Evolutionary conservation across 1,139 yeast genomes (phyloP).

Genomic region (Candida labiduridarum): DNA sequence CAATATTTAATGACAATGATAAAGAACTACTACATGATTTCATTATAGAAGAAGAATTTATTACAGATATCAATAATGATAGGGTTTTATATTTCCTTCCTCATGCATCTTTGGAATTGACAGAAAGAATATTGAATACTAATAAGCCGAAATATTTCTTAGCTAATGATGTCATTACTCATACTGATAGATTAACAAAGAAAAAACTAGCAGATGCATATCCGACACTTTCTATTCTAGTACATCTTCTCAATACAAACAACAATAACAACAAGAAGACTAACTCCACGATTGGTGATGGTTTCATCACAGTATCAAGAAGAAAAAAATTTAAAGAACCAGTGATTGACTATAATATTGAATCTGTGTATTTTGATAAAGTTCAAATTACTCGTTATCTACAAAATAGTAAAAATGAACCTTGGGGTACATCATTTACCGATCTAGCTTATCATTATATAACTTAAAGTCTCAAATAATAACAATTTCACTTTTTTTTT

Average conservation of each 20-base stretch:
- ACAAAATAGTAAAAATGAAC: constrained; percentile 25
- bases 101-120: constrained; percentile 69
- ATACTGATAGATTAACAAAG: constrained; percentile 54
- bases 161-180: constrained; percentile 53
- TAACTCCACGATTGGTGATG: constrained; percentile 20
- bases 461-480: too few species aligned
- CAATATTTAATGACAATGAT: constrained; percentile 56
- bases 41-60: constrained; percentile 25
- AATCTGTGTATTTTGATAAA: constrained; percentile 34
- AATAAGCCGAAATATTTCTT: constrained; percentile 39
- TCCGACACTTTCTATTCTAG: constrained; percentile 44
- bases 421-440: constrained; percentile 57
- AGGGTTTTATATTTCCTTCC: constrained; percentile 60
- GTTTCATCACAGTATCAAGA: constrained; percentile 33
- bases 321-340: constrained; percentile 34
- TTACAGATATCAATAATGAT: constrained; percentile 25
- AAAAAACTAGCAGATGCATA: constrained; percentile 42
- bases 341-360: constrained; percentile 36
- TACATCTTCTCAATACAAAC: constrained; percentile 23
- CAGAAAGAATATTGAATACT: constrained; percentile 42
- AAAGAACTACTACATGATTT: constrained; percentile 24
- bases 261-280: constrained; percentile 8
- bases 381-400: constrained; percentile 22
- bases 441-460: constrained; percentile 49
- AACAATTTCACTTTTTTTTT: too few species aligned